These are phyloP conservation scores for Thecaphora frezii DNA, from an alignment of 1,284 basidiomycete genomes.

Conservation along the genomic window DNA sequence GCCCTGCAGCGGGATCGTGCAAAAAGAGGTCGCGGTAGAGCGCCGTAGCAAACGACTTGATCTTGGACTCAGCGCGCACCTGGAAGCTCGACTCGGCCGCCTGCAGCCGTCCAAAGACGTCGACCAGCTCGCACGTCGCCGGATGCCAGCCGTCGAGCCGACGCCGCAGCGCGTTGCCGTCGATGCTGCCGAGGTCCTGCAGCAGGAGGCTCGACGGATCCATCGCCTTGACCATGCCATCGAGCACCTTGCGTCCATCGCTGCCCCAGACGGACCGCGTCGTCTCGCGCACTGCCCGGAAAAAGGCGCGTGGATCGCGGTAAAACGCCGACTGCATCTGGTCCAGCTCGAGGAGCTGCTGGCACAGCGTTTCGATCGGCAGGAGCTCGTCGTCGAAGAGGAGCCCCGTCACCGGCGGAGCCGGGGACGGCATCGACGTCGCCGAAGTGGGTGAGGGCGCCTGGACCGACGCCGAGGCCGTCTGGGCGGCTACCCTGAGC, in stretches of 20 bases:
- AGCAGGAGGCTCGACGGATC: constrained; percentile 24
- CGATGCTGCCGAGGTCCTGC: constrained; percentile 10
- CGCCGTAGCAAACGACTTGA: constrained; percentile 20
- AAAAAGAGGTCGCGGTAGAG: constrained; percentile 33
- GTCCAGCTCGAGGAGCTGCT: constrained; percentile 16
- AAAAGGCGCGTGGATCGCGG: constrained; percentile 14
- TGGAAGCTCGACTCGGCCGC: constrained; percentile 32
- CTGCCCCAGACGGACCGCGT: constrained; percentile 32
- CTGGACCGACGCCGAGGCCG: background rate
- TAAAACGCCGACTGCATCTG: constrained; percentile 28
- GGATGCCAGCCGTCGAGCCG: constrained; percentile 31
- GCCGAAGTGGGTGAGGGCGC: background rate
- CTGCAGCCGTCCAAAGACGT: constrained; percentile 33
- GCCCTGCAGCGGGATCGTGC: constrained; percentile 16
- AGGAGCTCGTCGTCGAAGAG: background rate
- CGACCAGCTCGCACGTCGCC: constrained; percentile 24
- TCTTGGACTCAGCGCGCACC: constrained; percentile 34
- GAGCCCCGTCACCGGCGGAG: constrained; percentile 5
- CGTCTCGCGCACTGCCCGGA: constrained; percentile 21
- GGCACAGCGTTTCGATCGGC: constrained; percentile 16
- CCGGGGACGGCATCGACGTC: background rate
- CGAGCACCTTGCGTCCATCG: constrained; percentile 14
- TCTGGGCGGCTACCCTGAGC: constrained; percentile 5
- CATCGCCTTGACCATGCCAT: constrained; percentile 16
- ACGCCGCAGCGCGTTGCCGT: constrained; percentile 12